Base-by-base conservation (phyloP, 2,329 filamentous ascomycete genomes). In the Phaeoacremonium minimum region DNA sequence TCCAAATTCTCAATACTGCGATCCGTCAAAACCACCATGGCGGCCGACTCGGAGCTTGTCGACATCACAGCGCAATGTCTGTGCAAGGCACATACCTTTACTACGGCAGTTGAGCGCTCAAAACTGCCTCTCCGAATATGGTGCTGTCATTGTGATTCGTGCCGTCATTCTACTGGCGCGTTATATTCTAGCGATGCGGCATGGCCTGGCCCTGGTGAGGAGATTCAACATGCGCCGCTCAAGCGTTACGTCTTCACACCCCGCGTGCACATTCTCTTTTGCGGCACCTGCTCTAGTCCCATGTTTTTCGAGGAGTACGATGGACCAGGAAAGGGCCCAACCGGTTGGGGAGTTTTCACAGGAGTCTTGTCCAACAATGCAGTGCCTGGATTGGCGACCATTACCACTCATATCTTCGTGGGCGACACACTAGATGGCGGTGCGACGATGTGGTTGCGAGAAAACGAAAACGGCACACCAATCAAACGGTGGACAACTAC, bases 71-170 rank as follows among this genome's bases (percentile, higher is more conserved):
- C n/a, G n/a, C n/a, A n/a, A n/a, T n/a, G n/a, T n/a, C n/a, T n/a
- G n/a, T n/a, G n/a, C n/a, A n/a, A n/a, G n/a, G n/a, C n/a, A n/a
- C n/a, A n/a, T n/a, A n/a, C n/a, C n/a, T n/a, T n/a, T n/a, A n/a
- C n/a, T n/a, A n/a, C n/a, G n/a, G n/a, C n/a, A n/a, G n/a, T n/a
- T n/a, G n/a, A n/a, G n/a, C n/a, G n/a, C n/a, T n/a, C n/a, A n/a
- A n/a, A n/a, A n/a, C n/a, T n/a, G n/a, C n/a, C n/a, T n/a, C n/a
- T n/a, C n/a, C n/a, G n/a, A n/a, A n/a, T n/a, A n/a, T n/a, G n/a
- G n/a, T n/a, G n/a, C n/a, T 75, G 72, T 46, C 71, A 75, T 52
- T 75, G 71, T 55, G 53, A 51, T 14, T 73, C 69, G 4, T 75
- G 72, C 46, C 63, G 71, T 2, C 68, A 65, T 37, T 22, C 54